A percentile compares a stretch with the other conserved stretches of the same genome.
Conservation (phyloP, 345 rosid species). For the Turnera subulata region DNA sequence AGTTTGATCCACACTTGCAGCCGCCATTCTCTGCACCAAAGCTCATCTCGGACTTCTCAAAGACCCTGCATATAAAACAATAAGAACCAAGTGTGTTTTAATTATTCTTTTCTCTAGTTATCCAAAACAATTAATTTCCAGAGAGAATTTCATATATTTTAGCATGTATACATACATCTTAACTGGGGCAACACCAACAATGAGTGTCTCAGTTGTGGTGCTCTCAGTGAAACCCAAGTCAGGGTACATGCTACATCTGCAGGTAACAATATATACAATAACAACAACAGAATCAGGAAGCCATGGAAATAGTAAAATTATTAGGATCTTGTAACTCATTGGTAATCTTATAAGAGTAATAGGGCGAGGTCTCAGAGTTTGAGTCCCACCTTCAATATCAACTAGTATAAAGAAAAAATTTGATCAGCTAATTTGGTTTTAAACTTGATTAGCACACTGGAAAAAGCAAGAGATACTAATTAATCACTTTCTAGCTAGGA, state of each 20-base stretch:
- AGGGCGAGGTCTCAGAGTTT: too few species aligned
- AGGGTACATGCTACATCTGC: constrained; percentile 20
- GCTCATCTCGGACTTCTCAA: constrained; percentile 38
- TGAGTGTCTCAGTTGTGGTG: constrained; percentile 13
- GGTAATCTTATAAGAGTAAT: too few species aligned
- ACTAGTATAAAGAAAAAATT: too few species aligned
- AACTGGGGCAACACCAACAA: constrained; percentile 22
- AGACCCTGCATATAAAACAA: constrained; percentile 25
- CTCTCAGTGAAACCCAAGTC: constrained; percentile 14
- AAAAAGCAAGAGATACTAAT: background rate
- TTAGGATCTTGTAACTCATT: background rate
- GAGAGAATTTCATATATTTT: too few species aligned
- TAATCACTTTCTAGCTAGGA: background rate
- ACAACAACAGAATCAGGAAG: too few species aligned
- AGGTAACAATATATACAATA: too few species aligned
- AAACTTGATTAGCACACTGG: background rate
- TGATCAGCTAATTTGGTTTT: background rate
- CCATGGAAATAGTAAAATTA: background rate
- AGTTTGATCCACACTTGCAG: constrained; percentile 72
- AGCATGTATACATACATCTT: background rate
- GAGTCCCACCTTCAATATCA: too few species aligned
- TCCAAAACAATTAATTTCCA: background rate
- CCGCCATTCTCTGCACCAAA: constrained; percentile 38
- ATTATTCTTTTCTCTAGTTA: background rate
- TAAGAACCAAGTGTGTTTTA: background rate